Evolutionary conservation across 352 stramenopile genomes (phyloP).

Genomic region (Pythium phragmiticola): DNA sequence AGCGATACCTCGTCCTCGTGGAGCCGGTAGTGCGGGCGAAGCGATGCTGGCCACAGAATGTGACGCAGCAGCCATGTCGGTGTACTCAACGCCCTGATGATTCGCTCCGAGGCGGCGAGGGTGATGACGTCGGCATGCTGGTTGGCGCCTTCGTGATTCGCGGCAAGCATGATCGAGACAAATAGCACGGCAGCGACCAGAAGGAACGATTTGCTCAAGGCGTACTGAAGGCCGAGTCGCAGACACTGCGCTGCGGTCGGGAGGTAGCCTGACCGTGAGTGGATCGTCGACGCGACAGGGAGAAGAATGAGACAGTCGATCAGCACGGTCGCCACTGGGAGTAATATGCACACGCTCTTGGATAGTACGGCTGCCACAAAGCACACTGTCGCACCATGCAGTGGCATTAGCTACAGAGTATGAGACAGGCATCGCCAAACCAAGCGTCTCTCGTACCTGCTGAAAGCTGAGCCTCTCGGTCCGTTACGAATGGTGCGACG

Average conservation of each 20-base stretch:
- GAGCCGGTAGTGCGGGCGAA: slow-evolving; percentile 64
- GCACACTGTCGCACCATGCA: slow-evolving; percentile 18
- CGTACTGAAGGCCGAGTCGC: slow-evolving; percentile 20
- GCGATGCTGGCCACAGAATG: slow-evolving; percentile 41
- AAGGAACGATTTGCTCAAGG: slow-evolving; percentile 29
- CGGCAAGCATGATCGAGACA: slow-evolving; percentile 39
- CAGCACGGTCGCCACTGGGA: slow-evolving; percentile 38
- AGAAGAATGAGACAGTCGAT: slow-evolving; percentile 36
- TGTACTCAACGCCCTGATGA: slow-evolving; percentile 44
- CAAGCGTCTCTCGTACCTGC: slow-evolving; percentile 22
- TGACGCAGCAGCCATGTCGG: slow-evolving; percentile 38
- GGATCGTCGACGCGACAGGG: slow-evolving; percentile 9
- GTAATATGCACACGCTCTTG: slow-evolving; percentile 52
- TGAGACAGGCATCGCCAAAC: too few relatives aligned
- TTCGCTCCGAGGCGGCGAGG: slow-evolving; percentile 34
- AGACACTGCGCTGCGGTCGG: background rate
- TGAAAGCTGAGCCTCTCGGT: slow-evolving; percentile 17
- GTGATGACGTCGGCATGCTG: slow-evolving; percentile 42
- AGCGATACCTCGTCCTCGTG: slow-evolving; percentile 34
- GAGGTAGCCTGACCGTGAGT: slow-evolving; percentile 5
- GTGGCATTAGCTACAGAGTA: slow-evolving; percentile 3
- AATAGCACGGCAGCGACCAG: slow-evolving; percentile 28
- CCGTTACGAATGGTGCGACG: slow-evolving; percentile 1
- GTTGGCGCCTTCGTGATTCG: slow-evolving; percentile 42
- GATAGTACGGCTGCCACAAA: slow-evolving; percentile 48